Base-by-base conservation (phyloP, 1,139 yeast species). In the Ogataea hybrid region DNA sequence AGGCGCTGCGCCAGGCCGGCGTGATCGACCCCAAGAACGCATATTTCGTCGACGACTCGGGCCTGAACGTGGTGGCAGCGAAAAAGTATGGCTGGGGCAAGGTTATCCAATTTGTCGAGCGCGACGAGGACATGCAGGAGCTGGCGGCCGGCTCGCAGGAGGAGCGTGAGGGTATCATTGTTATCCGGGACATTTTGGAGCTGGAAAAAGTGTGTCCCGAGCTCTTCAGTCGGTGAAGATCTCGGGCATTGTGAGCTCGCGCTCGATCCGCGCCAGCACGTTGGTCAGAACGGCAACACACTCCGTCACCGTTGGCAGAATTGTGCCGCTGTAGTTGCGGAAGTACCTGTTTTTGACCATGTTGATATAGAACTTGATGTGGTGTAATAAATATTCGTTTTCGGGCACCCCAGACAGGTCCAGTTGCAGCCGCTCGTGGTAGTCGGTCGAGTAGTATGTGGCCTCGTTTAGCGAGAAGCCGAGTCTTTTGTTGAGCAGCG, bases 41-140 rank as follows among this genome's bases (percentile, higher is more conserved):
- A 25, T 77, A 79, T 58, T 90, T 85, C 59, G 78, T 92, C 14
- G 98, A 92, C 62, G 97, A 89, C 60, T 81, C 92, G 44, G 84
- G 76, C 40, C 66, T 80, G 42, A 84, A 83, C 57, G 78, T 74
- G 33, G 71, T 70, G 51, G 79, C 81, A 0, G 82, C 89, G 43
- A 58, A 60, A 38, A 63, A 70, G 38, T 62, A 70, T 35, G 79
- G 79, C 1, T 70, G 76, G 63, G 79, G 79, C 4, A 65, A 67
- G 27, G 75, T 80, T 4, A 65, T 79, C 40, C 88, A 81, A 53
- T 80, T 68, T 52, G 71, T 81, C 15, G 92, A 84, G 51, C 49
- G 65, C 22, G 73, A 70, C 25, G 60, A 59, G 25, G 82, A 77
- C 41, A 61, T 64, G 40, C 57, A 65, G 14, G 65, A 57, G 16